Evolutionary conservation across 352 stramenopile genomes (phyloP).

Genomic region (Phytopythium sindhum): DNA sequence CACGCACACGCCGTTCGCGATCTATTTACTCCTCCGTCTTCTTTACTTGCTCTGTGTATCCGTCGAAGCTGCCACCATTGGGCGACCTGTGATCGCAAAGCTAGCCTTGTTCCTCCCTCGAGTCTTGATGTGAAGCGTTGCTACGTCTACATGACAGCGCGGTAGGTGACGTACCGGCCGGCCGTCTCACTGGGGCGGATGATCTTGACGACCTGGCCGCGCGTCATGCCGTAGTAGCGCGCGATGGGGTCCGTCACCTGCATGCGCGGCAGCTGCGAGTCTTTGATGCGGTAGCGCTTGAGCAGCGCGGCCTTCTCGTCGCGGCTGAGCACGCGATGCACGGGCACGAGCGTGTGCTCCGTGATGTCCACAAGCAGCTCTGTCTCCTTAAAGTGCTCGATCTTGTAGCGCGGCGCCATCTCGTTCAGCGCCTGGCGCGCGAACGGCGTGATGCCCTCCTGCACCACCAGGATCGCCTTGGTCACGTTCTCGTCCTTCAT

Average conservation of each 20-base stretch:
- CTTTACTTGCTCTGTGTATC: not conserved
- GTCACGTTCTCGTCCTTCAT: conserved; percentile 97
- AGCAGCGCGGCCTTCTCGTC: conserved; percentile 98
- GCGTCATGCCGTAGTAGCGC: conserved; percentile 95
- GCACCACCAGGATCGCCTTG: conserved; percentile 97
- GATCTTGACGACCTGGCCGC: conserved; percentile 99
- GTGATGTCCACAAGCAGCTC: conserved; percentile 99
- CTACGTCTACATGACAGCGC: conserved; percentile 94
- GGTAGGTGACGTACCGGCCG: conserved; percentile 99
- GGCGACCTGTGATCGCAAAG: not conserved
- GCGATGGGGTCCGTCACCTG: conserved; percentile 98
- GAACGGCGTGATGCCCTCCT: conserved; percentile 96
- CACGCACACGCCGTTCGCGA: conserved; percentile 3
- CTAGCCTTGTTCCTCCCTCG: not conserved
- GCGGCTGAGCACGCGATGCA: conserved; percentile 96
- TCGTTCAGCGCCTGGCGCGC: conserved; percentile 96
- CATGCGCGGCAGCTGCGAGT: conserved; percentile 99
- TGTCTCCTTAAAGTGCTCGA: conserved; percentile 98
- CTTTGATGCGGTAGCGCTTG: conserved; percentile 98
- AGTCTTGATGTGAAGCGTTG: not conserved
- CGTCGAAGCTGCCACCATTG: not conserved
- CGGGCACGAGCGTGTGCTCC: conserved; percentile 98
- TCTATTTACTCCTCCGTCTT: conserved; percentile 6
- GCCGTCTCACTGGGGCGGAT: conserved; percentile 99
- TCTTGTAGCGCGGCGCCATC: conserved; percentile 90